These are phyloP conservation scores for Crepidotus variabilis DNA, from an alignment of 768 basidiomycete species.

Conservation along the genomic window DNA sequence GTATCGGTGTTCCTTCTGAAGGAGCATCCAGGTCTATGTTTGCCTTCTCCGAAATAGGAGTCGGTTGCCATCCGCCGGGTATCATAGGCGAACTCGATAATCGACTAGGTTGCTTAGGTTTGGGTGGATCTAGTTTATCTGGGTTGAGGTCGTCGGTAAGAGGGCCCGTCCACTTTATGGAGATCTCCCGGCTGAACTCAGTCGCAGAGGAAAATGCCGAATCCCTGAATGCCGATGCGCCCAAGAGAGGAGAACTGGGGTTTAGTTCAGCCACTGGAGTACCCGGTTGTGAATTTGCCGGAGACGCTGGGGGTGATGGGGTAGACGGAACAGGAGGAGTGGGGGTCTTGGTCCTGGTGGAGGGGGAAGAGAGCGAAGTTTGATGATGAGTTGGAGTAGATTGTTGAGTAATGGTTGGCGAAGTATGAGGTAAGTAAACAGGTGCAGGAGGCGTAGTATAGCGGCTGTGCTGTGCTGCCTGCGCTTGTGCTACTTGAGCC, in stretches of 20 bases:
- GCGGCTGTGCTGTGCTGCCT: not conserved
- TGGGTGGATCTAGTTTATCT: constrained; percentile 12
- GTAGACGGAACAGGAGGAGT: constrained; percentile 28
- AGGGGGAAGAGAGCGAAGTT: constrained; percentile 28
- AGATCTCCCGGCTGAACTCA: constrained; percentile 44
- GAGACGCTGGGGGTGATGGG: constrained; percentile 10
- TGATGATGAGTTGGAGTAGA: constrained; percentile 19
- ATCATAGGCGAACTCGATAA: constrained; percentile 32
- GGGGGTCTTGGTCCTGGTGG: constrained; percentile 36
- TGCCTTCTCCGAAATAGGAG: constrained; percentile 47
- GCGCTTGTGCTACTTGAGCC: not conserved
- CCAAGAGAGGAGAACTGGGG: constrained; percentile 38
- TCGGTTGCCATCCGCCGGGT: constrained; percentile 52
- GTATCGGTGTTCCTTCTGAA: constrained; percentile 33
- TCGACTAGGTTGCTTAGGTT: constrained; percentile 9
- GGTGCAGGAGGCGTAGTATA: not conserved
- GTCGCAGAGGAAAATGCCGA: constrained; percentile 55
- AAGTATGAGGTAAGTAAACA: not conserved
- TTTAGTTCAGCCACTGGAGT: constrained; percentile 5
- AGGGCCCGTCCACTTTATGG: constrained; percentile 60
- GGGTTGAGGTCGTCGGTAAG: constrained; percentile 13
- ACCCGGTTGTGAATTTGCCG: not conserved
- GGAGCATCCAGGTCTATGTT: constrained; percentile 17
- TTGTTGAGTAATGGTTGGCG: constrained; percentile 16
- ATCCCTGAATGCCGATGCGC: constrained; percentile 60